Evolutionary conservation across 2,329 filamentous ascomycete genomes (phyloP), one percentile per base, ranked within the genome.

Genomic region (Ophiostoma piceae): DNA sequence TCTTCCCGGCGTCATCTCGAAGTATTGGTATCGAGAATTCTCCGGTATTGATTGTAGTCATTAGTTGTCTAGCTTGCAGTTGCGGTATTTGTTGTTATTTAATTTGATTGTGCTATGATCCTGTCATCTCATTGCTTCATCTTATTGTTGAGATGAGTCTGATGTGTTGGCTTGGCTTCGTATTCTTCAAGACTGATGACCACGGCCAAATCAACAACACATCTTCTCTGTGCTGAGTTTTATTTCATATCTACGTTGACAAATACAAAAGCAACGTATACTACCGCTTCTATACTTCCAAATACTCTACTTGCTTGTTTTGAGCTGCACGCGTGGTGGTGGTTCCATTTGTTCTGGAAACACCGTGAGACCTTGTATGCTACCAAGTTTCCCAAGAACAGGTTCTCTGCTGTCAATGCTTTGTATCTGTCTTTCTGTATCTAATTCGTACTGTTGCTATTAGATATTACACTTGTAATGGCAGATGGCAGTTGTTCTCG

Each of bases 21-120:
- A 16, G 11, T 29, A 32, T 62, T 62, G 57, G 57, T 62, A 62
- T 62, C 57, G 26, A 62, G 57, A 62, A 62, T 62, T 32, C 26
- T 62, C 57, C 57, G 57, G 7, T 32, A 32, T 32, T 62, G 12
- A 32, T n/a, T 26, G 26, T n/a, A n/a, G 26, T n/a, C 19, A 12
- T 3, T 57, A 29, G 51, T 22, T 16, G 22, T 9, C 51, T 57
- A 26, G 2, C 9, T 57, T 26, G 26, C 26, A 4, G 51, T 57
- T 26, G 51, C 22, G 8, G 4, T 26, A 22, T 26, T 57, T 26
- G 2, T 26, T 47, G 5, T 7, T 4, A 3, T 26, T 26, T 57
- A 22, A 19, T 6, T 22, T n/a, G 19, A 19, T 9, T 51, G 47
- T 9, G 8, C 22, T 11, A 12, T 26, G 3, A 1, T 57, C 22